phyloP scores from a whole-genome alignment of 768 basidiomycete species.

The Tylopilus vinaceipallidus region DNA sequence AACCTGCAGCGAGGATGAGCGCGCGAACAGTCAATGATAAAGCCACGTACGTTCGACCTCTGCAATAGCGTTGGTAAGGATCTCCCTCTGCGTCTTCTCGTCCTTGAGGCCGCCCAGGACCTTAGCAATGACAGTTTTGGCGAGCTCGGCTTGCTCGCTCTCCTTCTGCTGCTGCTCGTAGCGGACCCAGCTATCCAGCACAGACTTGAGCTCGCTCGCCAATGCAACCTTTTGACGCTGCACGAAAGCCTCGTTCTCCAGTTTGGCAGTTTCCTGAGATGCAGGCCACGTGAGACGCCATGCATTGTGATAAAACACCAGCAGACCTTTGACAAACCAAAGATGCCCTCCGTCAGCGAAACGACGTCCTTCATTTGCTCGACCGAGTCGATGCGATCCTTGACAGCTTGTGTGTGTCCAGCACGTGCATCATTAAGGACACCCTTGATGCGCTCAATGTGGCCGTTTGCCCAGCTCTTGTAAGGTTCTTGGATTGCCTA shows the following conservation, averaged over 20 bases:
- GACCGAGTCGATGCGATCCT: constrained; percentile 89
- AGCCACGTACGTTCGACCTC: constrained; percentile 90
- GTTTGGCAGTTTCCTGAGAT: constrained; percentile 80
- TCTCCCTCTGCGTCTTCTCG: constrained; percentile 86
- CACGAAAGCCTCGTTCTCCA: constrained; percentile 88
- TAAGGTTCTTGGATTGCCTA: constrained; percentile 85
- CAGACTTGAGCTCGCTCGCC: constrained; percentile 86
- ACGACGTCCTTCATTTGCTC: constrained; percentile 96
- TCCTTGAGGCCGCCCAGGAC: constrained; percentile 82
- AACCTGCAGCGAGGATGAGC: constrained; percentile 45
- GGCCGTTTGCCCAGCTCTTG: constrained; percentile 85
- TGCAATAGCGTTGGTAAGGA: constrained; percentile 72
- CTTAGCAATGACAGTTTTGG: constrained; percentile 83
- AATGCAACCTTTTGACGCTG: constrained; percentile 87
- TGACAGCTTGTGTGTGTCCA: constrained; percentile 91
- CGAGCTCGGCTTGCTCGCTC: constrained; percentile 90
- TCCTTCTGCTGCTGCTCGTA: constrained; percentile 97
- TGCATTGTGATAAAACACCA: no score
- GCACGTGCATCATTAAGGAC: constrained; percentile 79
- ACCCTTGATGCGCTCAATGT: constrained; percentile 80
- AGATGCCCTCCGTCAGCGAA: constrained; percentile 84
- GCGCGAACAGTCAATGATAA: not conserved
- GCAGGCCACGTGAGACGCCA: not conserved
- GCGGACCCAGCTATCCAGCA: constrained; percentile 97
- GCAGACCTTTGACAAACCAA: constrained; percentile 84